Percentiles rank a stretch among this genome's conserved stretches.
Conservation (phyloP, 495 filamentous ascomycete genomes). For the Amniculicola lignicola region DNA sequence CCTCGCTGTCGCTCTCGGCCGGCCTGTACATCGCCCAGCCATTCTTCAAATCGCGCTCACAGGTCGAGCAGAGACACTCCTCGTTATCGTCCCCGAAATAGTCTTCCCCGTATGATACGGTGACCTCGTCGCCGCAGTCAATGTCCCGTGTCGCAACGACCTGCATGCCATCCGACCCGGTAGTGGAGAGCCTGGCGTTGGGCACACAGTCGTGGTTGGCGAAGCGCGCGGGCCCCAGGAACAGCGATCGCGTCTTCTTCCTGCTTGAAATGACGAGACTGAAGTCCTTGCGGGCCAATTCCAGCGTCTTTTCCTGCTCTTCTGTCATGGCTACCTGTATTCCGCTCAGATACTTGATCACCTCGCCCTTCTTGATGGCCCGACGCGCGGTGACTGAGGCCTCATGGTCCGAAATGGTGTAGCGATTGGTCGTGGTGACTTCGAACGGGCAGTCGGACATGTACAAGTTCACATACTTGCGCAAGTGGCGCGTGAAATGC, state of each 20-base stretch:
- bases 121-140: slow-evolving; percentile 86
- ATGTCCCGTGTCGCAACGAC: slow-evolving; percentile 79
- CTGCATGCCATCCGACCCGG: slow-evolving; percentile 79
- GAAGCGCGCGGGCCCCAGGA: slow-evolving; percentile 92
- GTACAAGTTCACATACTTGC: slow-evolving; percentile 90
- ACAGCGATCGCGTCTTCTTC: slow-evolving; percentile 80
- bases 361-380: slow-evolving; percentile 72
- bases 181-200: slow-evolving; percentile 81
- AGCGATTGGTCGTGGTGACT: slow-evolving; percentile 89
- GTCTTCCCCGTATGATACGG: slow-evolving; percentile 88
- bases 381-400: slow-evolving; percentile 81
- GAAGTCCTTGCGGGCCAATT: slow-evolving; percentile 80
- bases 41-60: slow-evolving; percentile 70
- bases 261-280: slow-evolving; percentile 92
- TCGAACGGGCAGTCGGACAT: slow-evolving; percentile 90
- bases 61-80: slow-evolving; percentile 88
- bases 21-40: slow-evolving; percentile 62
- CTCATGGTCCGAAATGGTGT: slow-evolving; percentile 85
- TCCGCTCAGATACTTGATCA: slow-evolving; percentile 84
- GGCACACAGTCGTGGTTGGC: slow-evolving; percentile 96
- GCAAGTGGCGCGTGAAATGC: slow-evolving; percentile 81
- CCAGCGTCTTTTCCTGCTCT: slow-evolving; percentile 80
- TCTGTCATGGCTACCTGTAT: slow-evolving; percentile 86
- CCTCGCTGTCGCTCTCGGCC: slow-evolving; percentile 23
- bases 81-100: slow-evolving; percentile 96